These are phyloP conservation scores for Aspergillus ochraceoroseus DNA, from an alignment of 2,329 filamentous ascomycete species.

Conservation along the genomic window DNA sequence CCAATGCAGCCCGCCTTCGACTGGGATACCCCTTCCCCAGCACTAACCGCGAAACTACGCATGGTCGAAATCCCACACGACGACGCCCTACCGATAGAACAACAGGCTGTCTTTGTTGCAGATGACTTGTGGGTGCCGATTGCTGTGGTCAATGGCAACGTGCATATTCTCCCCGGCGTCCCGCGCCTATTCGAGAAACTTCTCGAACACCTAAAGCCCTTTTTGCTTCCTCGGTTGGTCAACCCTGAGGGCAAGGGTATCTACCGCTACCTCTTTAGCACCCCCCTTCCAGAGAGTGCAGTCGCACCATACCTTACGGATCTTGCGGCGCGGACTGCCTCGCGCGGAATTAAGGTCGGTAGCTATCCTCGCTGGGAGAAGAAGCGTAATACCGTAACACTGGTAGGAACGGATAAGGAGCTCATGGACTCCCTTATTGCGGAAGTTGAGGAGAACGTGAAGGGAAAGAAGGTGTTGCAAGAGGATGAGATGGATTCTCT, in stretches of 20 bases:
- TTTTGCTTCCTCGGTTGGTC: conserved; percentile 63
- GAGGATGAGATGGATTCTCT: conserved; percentile 67
- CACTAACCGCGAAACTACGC: conserved; percentile 72
- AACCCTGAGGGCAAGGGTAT: conserved; percentile 80
- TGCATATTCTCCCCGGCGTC: conserved; percentile 89
- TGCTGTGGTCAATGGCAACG: conserved; percentile 80
- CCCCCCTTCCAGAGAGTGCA: conserved; percentile 78
- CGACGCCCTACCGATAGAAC: conserved; percentile 56
- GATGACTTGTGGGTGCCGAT: conserved; percentile 90
- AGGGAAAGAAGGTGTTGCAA: conserved; percentile 62
- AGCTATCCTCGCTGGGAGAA: conserved; percentile 93
- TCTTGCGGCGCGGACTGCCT: conserved; percentile 66
- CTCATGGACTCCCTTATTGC: conserved; percentile 73
- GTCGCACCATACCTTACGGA: conserved; percentile 79
- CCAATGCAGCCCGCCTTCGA: conserved; percentile 69
- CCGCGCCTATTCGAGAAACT: conserved; percentile 77
- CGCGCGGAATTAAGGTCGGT: conserved; percentile 82
- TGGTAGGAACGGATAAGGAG: conserved; percentile 70
- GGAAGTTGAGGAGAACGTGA: conserved; percentile 71
- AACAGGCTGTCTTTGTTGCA: conserved; percentile 72
- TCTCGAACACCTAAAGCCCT: conserved; percentile 69
- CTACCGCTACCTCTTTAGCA: conserved; percentile 74
- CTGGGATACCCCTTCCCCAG: conserved; percentile 77
- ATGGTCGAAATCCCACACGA: conserved; percentile 88
- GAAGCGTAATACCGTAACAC: conserved; percentile 79